phyloP scores from a whole-genome alignment of 2,329 filamentous ascomycete genomes.

The Fusarium transvaalense region DNA sequence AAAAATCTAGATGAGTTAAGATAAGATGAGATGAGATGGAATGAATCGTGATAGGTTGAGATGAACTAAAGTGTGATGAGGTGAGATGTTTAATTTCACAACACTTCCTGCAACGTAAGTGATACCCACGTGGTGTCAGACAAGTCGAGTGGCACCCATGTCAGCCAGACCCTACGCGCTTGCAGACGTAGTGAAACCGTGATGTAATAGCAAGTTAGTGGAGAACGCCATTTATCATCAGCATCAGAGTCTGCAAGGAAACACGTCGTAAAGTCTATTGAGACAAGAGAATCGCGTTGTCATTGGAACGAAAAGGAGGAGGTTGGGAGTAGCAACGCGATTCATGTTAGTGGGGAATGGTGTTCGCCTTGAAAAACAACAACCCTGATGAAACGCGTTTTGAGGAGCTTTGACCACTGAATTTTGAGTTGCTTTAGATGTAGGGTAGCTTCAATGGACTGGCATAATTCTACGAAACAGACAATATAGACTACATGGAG shows the following conservation, averaged over 20 bases:
- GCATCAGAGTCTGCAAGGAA: background rate
- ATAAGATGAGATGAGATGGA: no score
- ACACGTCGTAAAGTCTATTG: background rate
- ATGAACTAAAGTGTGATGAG: background rate
- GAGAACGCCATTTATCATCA: background rate
- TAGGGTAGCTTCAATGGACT: background rate
- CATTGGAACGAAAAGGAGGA: background rate
- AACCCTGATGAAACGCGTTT: background rate
- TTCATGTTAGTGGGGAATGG: background rate
- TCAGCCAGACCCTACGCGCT: background rate
- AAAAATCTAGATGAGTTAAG: background rate
- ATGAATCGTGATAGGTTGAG: background rate
- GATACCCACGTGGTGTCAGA: background rate
- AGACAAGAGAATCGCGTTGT: background rate
- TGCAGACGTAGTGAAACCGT: background rate
- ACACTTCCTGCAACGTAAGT: background rate
- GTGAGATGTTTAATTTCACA: background rate
- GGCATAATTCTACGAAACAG: background rate
- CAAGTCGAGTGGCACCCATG: background rate
- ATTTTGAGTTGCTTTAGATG: rapidly evolving
- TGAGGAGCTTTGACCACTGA: background rate
- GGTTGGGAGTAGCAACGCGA: background rate
- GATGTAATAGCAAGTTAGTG: background rate
- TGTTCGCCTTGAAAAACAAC: background rate
- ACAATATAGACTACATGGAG: rapidly evolving